Evolutionary conservation across 257 asterid genomes (phyloP).

Genomic region (Euphrasia confusa): DNA sequence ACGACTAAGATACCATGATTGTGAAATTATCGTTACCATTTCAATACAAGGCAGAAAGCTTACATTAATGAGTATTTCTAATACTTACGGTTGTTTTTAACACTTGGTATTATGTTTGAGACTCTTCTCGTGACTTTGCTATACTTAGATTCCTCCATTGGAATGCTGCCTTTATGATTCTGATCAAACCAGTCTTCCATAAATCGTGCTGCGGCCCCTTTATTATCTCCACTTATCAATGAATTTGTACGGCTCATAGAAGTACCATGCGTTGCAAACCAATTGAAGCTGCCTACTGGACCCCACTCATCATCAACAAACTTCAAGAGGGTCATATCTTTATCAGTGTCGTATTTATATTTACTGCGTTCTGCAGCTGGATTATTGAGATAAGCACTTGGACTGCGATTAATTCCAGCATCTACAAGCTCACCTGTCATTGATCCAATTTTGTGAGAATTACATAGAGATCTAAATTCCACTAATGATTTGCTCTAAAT

Average conservation of each 20-base stretch:
- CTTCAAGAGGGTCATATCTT: slow-evolving; percentile 89
- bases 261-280: slow-evolving; percentile 99
- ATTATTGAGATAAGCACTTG: slow-evolving; percentile 92
- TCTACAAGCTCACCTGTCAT: slow-evolving; percentile 80
- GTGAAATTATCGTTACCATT: background rate
- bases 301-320: slow-evolving; percentile 94
- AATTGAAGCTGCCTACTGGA: slow-evolving; percentile 96
- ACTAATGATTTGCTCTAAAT: background rate
- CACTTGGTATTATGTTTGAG: slow-evolving; percentile 69
- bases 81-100: slow-evolving; percentile 60
- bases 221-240: slow-evolving; percentile 94
- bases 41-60: slow-evolving; percentile 3
- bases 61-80: slow-evolving; percentile 15
- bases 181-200: slow-evolving; percentile 98
- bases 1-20: background rate
- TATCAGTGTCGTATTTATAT: slow-evolving; percentile 82
- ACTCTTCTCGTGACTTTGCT: slow-evolving; percentile 58
- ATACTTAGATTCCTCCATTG: slow-evolving; percentile 26
- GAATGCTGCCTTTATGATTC: slow-evolving; percentile 31
- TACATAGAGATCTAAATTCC: slow-evolving; percentile 5
- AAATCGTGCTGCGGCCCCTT: slow-evolving; percentile 98
- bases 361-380: slow-evolving; percentile 84
- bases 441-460: slow-evolving; percentile 28
- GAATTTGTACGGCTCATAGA: slow-evolving; percentile 97
- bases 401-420: slow-evolving; percentile 95